Conservation (phyloP, 192 early-diverging fungal genomes). For the Obelidium mucronatum region DNA sequence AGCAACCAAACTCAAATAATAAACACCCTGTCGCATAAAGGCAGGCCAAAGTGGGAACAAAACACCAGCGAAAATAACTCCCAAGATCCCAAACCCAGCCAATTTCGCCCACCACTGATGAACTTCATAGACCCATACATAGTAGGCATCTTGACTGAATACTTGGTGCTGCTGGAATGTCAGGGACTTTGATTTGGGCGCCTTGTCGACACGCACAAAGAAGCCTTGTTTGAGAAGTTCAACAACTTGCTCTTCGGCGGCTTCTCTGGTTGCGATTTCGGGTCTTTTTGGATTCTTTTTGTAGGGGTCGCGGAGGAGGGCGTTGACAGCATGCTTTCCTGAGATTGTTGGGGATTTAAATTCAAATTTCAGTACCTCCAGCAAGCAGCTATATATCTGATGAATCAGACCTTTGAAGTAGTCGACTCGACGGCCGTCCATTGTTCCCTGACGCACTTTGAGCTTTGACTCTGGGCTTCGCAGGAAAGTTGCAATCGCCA, state of each 20-base stretch:
- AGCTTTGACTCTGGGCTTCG: slow-evolving; percentile 74
- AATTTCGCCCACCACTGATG: slow-evolving; percentile 81
- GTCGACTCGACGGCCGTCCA: slow-evolving; percentile 90
- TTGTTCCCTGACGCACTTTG: slow-evolving; percentile 82
- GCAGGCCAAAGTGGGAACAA: slow-evolving; percentile 98
- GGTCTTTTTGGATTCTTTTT: slow-evolving; percentile 53
- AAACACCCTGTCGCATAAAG: slow-evolving; percentile 80
- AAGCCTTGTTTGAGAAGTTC: slow-evolving; percentile 76
- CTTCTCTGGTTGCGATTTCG: slow-evolving; percentile 61
- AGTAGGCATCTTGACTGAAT: slow-evolving; percentile 86
- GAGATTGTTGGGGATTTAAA: neutral
- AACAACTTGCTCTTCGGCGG: slow-evolving; percentile 68
- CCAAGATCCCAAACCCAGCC: slow-evolving; percentile 80
- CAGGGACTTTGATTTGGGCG: slow-evolving; percentile 43
- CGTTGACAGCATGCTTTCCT: slow-evolving; percentile 74
- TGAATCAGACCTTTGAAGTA: slow-evolving; percentile 81
- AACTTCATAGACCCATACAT: slow-evolving; percentile 92
- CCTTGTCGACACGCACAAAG: slow-evolving; percentile 77
- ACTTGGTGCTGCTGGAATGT: slow-evolving; percentile 49
- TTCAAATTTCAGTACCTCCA: too few species aligned
- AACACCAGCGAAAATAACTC: slow-evolving; percentile 87
- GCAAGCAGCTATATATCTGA: too few species aligned
- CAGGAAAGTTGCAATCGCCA: slow-evolving; percentile 78
- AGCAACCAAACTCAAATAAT: slow-evolving; percentile 86
- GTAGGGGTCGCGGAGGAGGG: slow-evolving; percentile 64